A percentile compares a stretch with the other conserved stretches of the same genome.
These are phyloP conservation scores for Curvularia hawaiiensis DNA, from an alignment of 2,329 filamentous ascomycete species.

Conservation along the genomic window DNA sequence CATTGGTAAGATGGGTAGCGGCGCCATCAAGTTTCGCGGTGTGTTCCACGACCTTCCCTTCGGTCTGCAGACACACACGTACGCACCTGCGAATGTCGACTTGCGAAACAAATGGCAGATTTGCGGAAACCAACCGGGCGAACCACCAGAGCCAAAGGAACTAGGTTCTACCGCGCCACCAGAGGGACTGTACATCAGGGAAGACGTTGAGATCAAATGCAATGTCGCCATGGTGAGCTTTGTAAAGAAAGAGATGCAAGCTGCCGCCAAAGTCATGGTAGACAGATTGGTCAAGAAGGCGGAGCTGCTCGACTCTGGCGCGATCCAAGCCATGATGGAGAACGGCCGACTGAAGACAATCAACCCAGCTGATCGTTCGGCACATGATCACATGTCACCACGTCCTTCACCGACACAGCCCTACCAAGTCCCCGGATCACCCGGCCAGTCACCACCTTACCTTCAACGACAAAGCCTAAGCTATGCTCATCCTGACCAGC, in stretches of 20 bases:
- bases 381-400: conserved; percentile 21
- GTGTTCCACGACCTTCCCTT: conserved; percentile 76
- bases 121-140: conserved; percentile 71
- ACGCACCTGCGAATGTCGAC: conserved; percentile 70
- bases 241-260: conserved; percentile 70
- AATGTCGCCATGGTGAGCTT: conserved; percentile 69
- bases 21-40: conserved; percentile 71
- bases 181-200: conserved; percentile 70
- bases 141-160: conserved; percentile 65
- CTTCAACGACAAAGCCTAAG: conserved; percentile 15
- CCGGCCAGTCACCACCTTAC: conserved; percentile 29
- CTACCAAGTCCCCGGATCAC: conserved; percentile 39
- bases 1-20: conserved; percentile 66
- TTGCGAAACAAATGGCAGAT: conserved; percentile 72
- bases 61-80: conserved; percentile 74
- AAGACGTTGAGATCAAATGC: conserved; percentile 73
- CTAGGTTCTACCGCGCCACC: conserved; percentile 67
- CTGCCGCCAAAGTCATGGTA: conserved; percentile 71
- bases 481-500: conserved; percentile 15
- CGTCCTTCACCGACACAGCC: conserved; percentile 29
- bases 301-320: conserved; percentile 69
- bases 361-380: conserved; percentile 51
- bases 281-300: conserved; percentile 73
- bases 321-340: conserved; percentile 70
- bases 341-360: conserved; percentile 66